A percentile compares a stretch with the other conserved stretches of the same genome.
These are phyloP conservation scores for Pythium sukuiense DNA, from an alignment of 352 stramenopile species.

Conservation along the genomic window DNA sequence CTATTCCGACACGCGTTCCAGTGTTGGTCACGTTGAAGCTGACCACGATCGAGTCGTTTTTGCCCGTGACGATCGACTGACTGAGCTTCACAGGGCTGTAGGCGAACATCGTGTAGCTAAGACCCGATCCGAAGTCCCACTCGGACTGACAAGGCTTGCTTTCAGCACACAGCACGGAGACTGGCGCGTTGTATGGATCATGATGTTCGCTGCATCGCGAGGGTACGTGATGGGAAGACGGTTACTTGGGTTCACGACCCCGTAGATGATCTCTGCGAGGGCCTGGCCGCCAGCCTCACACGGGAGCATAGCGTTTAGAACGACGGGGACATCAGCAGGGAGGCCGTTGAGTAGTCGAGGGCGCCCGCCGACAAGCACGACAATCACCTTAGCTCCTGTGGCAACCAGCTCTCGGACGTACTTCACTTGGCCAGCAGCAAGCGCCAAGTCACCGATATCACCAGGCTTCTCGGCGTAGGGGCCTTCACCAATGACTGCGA, in stretches of 20 bases:
- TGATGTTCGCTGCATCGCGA: slow-evolving; percentile 30
- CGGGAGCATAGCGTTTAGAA: slow-evolving; percentile 83
- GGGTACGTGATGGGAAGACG: slow-evolving; percentile 82
- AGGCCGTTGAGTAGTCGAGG: slow-evolving; percentile 70
- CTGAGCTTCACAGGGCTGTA: slow-evolving; percentile 50
- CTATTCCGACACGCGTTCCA: slow-evolving; percentile 52
- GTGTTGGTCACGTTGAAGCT: slow-evolving; percentile 75
- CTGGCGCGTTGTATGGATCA: slow-evolving; percentile 38
- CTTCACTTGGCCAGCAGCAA: slow-evolving; percentile 60
- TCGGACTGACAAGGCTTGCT: slow-evolving; percentile 51
- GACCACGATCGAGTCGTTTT: slow-evolving; percentile 35
- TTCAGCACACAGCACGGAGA: slow-evolving; percentile 41
- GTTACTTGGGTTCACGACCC: slow-evolving; percentile 72
- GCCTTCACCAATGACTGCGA: slow-evolving; percentile 74
- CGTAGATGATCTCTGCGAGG: slow-evolving; percentile 78
- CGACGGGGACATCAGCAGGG: slow-evolving; percentile 50
- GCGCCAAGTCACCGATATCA: slow-evolving; percentile 78
- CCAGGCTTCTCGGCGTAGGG: slow-evolving; percentile 83
- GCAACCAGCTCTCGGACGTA: slow-evolving; percentile 63
- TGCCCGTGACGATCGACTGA: slow-evolving; percentile 33
- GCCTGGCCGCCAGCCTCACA: slow-evolving; percentile 76
- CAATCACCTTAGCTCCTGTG: slow-evolving; percentile 73
- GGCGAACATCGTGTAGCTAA: slow-evolving; percentile 71
- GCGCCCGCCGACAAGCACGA: slow-evolving; percentile 77
- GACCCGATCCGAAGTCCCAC: slow-evolving; percentile 63